phyloP scores from a whole-genome alignment of 768 basidiomycete genomes.

The Naganishia vaughanmartiniae region DNA sequence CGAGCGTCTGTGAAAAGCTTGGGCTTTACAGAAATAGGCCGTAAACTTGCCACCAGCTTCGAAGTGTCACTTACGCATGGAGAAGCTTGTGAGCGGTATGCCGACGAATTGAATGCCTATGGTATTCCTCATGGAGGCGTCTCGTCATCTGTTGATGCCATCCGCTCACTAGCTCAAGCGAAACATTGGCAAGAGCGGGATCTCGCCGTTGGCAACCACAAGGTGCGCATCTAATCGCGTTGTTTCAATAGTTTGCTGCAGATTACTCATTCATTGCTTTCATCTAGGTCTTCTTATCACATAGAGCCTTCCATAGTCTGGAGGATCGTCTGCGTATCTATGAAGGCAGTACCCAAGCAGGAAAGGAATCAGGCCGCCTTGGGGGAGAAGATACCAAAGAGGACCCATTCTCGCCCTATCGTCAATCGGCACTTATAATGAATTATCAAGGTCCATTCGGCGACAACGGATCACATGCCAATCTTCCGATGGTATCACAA shows the following conservation, averaged over 20 bases:
- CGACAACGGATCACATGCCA: constrained; percentile 61
- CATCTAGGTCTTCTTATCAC: constrained; percentile 78
- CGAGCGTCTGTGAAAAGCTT: constrained; percentile 85
- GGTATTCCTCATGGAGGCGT: constrained; percentile 28
- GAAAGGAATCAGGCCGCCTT: constrained; percentile 61
- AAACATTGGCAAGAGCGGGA: constrained; percentile 66
- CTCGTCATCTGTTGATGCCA: constrained; percentile 24
- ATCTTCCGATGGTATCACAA: constrained; percentile 76
- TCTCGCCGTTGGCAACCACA: constrained; percentile 75
- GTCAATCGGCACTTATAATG: constrained; percentile 44
- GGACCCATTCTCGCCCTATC: constrained; percentile 79
- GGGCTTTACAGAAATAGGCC: constrained; percentile 74
- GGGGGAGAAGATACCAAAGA: constrained; percentile 56
- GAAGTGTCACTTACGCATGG: constrained; percentile 80
- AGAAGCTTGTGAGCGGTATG: constrained; percentile 84
- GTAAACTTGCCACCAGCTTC: constrained; percentile 64
- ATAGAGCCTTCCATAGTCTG: constrained; percentile 76
- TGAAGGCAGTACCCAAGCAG: constrained; percentile 72
- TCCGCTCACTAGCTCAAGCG: constrained; percentile 38
- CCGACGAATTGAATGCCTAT: constrained; percentile 59
- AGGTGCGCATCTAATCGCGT: constrained; percentile 59
- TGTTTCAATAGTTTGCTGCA: background rate
- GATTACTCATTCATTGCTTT: constrained; percentile 22
- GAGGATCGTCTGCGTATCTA: constrained; percentile 80
- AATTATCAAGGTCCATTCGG: constrained; percentile 34